These are phyloP conservation scores for Neospermospora avenae DNA, from an alignment of 2,329 filamentous ascomycete species.

Conservation along the genomic window DNA sequence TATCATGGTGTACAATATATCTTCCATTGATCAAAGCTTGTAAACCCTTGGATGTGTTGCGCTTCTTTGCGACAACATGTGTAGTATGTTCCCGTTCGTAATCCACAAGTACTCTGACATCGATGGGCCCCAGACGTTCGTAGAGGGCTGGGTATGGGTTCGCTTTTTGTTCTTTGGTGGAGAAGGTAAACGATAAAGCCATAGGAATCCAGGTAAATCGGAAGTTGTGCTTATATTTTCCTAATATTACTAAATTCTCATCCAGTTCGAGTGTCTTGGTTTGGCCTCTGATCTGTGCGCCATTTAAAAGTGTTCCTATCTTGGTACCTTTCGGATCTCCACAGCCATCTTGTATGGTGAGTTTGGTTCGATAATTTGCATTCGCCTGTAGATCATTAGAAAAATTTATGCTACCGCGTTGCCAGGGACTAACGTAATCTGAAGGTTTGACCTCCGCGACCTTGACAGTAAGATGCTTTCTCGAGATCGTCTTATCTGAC, in stretches of 20 bases:
- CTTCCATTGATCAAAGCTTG: slow-evolving; percentile 81
- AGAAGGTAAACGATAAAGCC: slow-evolving; percentile 78
- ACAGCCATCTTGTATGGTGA: slow-evolving; percentile 70
- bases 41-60: slow-evolving; percentile 84
- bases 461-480: slow-evolving; percentile 79
- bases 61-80: slow-evolving; percentile 83
- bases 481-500: slow-evolving; percentile 77
- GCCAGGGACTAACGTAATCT: slow-evolving; percentile 56
- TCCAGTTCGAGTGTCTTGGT: slow-evolving; percentile 53
- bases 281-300: slow-evolving; percentile 62
- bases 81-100: slow-evolving; percentile 72
- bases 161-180: slow-evolving; percentile 64
- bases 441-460: slow-evolving; percentile 63
- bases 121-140: slow-evolving; percentile 72
- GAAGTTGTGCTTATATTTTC: slow-evolving; percentile 63
- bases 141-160: slow-evolving; percentile 62
- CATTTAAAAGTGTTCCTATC: slow-evolving; percentile 77
- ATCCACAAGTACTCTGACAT: slow-evolving; percentile 78
- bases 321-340: slow-evolving; percentile 57
- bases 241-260: slow-evolving; percentile 67
- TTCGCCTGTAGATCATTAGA: slow-evolving; percentile 21
- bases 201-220: slow-evolving; percentile 75
- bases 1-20: slow-evolving; percentile 64
- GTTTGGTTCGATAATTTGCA: slow-evolving; percentile 50
- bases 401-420: background rate